Base-by-base conservation (phyloP, 345 rosid genomes). In the Eucalyptus coolabah region DNA sequence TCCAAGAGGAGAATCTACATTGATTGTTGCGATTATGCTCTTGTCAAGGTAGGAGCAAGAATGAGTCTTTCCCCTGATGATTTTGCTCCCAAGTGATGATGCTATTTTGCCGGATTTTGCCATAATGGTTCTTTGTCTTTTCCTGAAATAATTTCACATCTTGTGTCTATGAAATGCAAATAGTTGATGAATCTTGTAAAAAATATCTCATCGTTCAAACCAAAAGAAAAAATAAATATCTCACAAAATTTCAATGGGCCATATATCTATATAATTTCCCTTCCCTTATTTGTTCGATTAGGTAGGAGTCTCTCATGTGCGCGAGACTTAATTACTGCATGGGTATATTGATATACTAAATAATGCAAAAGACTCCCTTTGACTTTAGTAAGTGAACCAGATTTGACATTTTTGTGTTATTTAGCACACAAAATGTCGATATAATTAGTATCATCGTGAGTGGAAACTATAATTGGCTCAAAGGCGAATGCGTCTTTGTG, bases 381-480 rank as follows among this genome's bases (percentile, higher is more conserved):
- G n/a, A 4, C n/a, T 13, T 59, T 24, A 59, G 14, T 10, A 24
- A 59, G 65, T 59, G 14, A 59, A 24, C 6, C 28, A 5, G 1
- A 59, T 59, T 59, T 10, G 2, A 11, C n/a, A 59, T 2, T 59
- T 59, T 4, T 3, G 3, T 1, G 13, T 24, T 9, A 56, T 24
- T 24, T 56, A 2, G 28, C 30, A 56, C 30, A 56, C 30, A 4
- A 56, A 56, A 56, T 59, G 30, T 59, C 6, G n/a, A 59, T 59
- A 26, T 11, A 24, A 23, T 4, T 8, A 4, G 1, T 54, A 23
- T 9, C 1, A 54, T 54, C 9, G 1, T 0, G 5, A 4, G n/a
- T 1, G 1, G 3, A 24, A 59, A 59, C 1, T 59, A 6, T 59
- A 11, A 59, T 59, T 59, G 30, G 63, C 6, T 56, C 6, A 56